These are phyloP conservation scores for Phytopythium cucurbitacearum DNA, from an alignment of 352 stramenopile species.

Conservation along the genomic window DNA sequence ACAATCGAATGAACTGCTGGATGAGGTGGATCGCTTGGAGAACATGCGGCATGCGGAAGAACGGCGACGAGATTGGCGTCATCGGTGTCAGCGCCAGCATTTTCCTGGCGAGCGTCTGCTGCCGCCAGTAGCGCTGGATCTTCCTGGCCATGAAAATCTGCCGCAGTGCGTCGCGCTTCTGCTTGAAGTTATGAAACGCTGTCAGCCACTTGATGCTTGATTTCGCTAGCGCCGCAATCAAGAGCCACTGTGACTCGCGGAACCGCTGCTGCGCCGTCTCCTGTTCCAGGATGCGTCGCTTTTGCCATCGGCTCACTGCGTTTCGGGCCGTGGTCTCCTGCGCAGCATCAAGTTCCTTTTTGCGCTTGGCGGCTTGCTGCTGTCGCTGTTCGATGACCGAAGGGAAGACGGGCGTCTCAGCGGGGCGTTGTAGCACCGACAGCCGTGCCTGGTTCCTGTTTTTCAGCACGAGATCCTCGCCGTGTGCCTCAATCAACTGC, in stretches of 20 bases:
- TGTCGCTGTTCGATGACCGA: slow-evolving; percentile 48
- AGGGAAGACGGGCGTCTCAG: slow-evolving; percentile 50
- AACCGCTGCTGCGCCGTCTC: slow-evolving; percentile 27
- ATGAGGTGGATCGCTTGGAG: slow-evolving; percentile 35
- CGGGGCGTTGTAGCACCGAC: slow-evolving; percentile 40
- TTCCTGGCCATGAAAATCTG: slow-evolving; percentile 44
- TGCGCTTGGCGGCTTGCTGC: slow-evolving; percentile 39
- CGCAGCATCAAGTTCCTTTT: slow-evolving; percentile 40
- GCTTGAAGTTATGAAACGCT: slow-evolving; percentile 39
- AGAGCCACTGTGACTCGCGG: slow-evolving; percentile 53
- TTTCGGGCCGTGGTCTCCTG: slow-evolving; percentile 31
- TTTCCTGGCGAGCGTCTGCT: slow-evolving; percentile 24
- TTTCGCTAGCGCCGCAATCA: slow-evolving; percentile 35
- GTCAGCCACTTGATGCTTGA: slow-evolving; percentile 31
- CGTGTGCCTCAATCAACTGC: slow-evolving; percentile 34
- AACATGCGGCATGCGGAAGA: slow-evolving; percentile 48
- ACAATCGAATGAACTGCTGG: slow-evolving; percentile 36
- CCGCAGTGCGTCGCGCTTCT: slow-evolving; percentile 25
- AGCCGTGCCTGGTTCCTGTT: slow-evolving; percentile 35
- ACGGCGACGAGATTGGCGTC: slow-evolving; percentile 27
- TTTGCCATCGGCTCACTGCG: slow-evolving; percentile 53
- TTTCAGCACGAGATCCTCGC: slow-evolving; percentile 40
- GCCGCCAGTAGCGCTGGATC: slow-evolving; percentile 54
- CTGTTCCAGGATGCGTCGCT: slow-evolving; percentile 27
- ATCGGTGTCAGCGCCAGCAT: slow-evolving; percentile 10